These are phyloP conservation scores for Beauveria pseudobassiana DNA, from an alignment of 2,329 filamentous ascomycete species.

Conservation along the genomic window DNA sequence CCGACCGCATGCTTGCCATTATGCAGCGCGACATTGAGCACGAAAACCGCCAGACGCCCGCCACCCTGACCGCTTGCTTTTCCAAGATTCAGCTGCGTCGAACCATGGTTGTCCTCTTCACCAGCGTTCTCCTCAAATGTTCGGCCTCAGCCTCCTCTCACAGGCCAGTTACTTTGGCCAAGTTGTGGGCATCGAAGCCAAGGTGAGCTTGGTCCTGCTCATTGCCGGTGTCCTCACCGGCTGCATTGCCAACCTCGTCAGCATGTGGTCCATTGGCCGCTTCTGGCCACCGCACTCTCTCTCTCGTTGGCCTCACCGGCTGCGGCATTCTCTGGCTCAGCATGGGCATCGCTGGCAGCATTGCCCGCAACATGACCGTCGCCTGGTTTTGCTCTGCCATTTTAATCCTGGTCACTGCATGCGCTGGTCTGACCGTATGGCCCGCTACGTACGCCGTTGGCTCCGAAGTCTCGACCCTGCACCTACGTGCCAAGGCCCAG, in stretches of 20 bases:
- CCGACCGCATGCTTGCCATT: slow-evolving; percentile 32
- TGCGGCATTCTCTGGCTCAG: slow-evolving; percentile 32
- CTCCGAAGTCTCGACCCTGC: slow-evolving; percentile 35
- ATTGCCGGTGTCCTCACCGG: slow-evolving; percentile 39
- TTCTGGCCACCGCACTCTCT: slow-evolving; percentile 33
- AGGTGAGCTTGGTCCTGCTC: slow-evolving; percentile 32
- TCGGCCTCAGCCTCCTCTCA: slow-evolving; percentile 36
- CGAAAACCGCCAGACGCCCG: slow-evolving; percentile 22
- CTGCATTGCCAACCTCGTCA: slow-evolving; percentile 33
- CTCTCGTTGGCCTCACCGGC: slow-evolving; percentile 26
- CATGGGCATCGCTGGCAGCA: slow-evolving; percentile 41
- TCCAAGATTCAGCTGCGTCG: slow-evolving; percentile 33
- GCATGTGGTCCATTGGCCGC: slow-evolving; percentile 34
- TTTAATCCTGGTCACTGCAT: slow-evolving; percentile 37
- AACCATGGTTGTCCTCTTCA: slow-evolving; percentile 34
- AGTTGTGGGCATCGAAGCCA: slow-evolving; percentile 26
- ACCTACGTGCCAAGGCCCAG: slow-evolving; percentile 35
- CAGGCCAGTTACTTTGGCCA: slow-evolving; percentile 34
- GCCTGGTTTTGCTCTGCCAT: slow-evolving; percentile 22
- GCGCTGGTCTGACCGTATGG: slow-evolving; percentile 35
- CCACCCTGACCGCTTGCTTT: slow-evolving; percentile 37
- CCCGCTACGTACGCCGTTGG: slow-evolving; percentile 34
- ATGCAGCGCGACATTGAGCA: slow-evolving; percentile 43
- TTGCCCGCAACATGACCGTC: slow-evolving; percentile 26
- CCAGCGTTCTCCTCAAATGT: slow-evolving; percentile 34